Base-by-base conservation (phyloP, 352 stramenopile genomes). In the Globisporangium spiculum region DNA sequence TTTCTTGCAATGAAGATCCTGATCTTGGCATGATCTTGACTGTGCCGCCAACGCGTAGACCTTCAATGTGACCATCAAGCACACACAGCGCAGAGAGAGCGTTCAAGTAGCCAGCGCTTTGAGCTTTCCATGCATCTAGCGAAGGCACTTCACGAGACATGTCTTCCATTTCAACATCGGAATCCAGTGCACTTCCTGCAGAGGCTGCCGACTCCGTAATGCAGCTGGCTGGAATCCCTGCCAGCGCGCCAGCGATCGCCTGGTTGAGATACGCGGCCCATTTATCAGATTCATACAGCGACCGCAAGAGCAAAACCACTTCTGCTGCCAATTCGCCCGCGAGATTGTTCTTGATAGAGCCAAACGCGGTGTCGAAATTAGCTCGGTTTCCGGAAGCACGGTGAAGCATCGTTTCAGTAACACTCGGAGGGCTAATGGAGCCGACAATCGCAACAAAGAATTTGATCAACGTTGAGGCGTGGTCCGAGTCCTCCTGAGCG, bases 91-190 rank as follows among this genome's bases (percentile, higher is more conserved):
- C 86, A 26, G 87, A 92, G 27, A 95, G 73, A 18, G 88, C 88
- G 32, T 80, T 88, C 44, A 89, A 65, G 55, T 92, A 90, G 36
- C 64, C 75, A 4, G 70, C 66, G 14, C 71, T 86, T 68, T 91
- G 81, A 2, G 63, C 56, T 20, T 71, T 81, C 85, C 85, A 94
- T 14, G 56, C 72, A 34, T 79, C 73, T 2, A 91, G 60, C 18
- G 81, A 86, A 0, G 86, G 87, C 2, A 80, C 65, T 18, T 90
- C 83, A 14, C 81, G 77, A 20, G 77, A 85, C 52, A 84, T 83
- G 27, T 96, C 89, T 73, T 95, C 89, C 86, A 94, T 94, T 62
- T 95, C 89, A 16, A 95, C 84, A 71, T 96, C 88, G 1, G 80
- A 80, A 61, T 96, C 88, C 0, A 72, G 69, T 6, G 63, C 73